These are phyloP conservation scores for Phyllosticta capitalensis DNA, from an alignment of 2,329 filamentous ascomycete species.

Conservation along the genomic window DNA sequence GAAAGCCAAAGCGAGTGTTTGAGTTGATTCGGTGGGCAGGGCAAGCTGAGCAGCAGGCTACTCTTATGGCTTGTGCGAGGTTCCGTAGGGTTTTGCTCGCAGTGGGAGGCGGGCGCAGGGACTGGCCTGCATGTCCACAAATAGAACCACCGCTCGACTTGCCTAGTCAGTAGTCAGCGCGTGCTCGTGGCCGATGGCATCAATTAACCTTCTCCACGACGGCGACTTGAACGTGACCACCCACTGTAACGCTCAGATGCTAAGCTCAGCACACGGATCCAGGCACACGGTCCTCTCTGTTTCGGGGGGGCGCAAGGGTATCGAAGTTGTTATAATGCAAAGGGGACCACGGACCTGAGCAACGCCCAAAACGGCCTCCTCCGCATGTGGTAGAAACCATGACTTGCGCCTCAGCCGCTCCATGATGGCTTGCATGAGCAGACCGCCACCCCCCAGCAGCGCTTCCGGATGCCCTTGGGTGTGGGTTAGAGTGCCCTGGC, in stretches of 20 bases:
- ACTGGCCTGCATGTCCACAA: slow-evolving; percentile 12
- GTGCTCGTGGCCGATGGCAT: slow-evolving; percentile 23
- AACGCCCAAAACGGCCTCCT: slow-evolving; percentile 7
- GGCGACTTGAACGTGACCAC: slow-evolving; percentile 21
- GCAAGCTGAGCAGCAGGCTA: slow-evolving; percentile 25
- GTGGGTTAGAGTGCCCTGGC: neutral
- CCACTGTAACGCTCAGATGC: slow-evolving; percentile 27
- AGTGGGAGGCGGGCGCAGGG: slow-evolving; percentile 10
- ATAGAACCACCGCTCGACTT: slow-evolving; percentile 12
- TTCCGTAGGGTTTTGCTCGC: slow-evolving; percentile 3
- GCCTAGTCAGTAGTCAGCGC: slow-evolving; percentile 33
- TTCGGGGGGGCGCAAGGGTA: slow-evolving; percentile 12
- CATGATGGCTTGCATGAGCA: slow-evolving; percentile 11
- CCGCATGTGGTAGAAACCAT: slow-evolving; percentile 1
- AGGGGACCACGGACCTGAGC: slow-evolving; percentile 3
- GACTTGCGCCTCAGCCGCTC: neutral
- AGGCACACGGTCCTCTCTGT: slow-evolving; percentile 19
- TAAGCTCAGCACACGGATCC: slow-evolving; percentile 17
- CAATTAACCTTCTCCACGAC: slow-evolving; percentile 13
- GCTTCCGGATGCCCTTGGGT: neutral
- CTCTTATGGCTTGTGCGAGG: slow-evolving; percentile 12
- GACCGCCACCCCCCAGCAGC: slow-evolving; percentile 8
- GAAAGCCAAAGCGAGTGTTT: slow-evolving; percentile 22
- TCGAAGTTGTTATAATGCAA: no score
- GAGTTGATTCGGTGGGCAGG: slow-evolving; percentile 24